A percentile compares a stretch with the other conserved stretches of the same genome.
phyloP scores from a whole-genome alignment of 352 stramenopile genomes.

The Phytophthora hibernalis region DNA sequence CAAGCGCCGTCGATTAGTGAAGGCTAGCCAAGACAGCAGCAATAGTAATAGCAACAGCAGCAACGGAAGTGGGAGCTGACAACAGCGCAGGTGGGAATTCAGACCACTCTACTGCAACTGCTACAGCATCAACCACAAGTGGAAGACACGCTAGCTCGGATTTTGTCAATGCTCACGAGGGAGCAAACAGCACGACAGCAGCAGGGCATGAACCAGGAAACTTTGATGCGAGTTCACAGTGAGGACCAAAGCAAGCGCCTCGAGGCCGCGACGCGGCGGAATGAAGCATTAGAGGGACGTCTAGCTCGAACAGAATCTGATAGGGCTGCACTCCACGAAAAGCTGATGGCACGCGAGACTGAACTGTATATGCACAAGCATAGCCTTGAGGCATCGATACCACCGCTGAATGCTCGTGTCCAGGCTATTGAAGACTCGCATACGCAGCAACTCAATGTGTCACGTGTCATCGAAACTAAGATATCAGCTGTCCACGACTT shows the following conservation, averaged over 20 bases:
- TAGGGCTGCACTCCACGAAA: conserved; percentile 43
- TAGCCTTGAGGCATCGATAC: conserved; percentile 30
- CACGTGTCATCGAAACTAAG: conserved; percentile 59
- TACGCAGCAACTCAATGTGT: conserved; percentile 36
- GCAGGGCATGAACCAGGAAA: conserved; percentile 33
- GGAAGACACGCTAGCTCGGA: conserved; percentile 41
- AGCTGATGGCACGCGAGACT: conserved; percentile 54
- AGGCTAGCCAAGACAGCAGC: conserved; percentile 43
- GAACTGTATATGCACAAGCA: conserved; percentile 51
- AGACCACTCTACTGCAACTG: conserved; percentile 46
- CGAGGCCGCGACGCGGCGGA: conserved; percentile 34
- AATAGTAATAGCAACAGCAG: conserved; percentile 41
- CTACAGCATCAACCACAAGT: conserved; percentile 43
- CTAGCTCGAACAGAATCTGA: conserved; percentile 41
- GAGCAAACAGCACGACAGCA: conserved; percentile 37
- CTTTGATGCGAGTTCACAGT: conserved; percentile 32
- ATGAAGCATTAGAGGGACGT: conserved; percentile 43
- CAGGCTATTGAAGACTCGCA: conserved; percentile 49
- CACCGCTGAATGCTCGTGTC: conserved; percentile 35
- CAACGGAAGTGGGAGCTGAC: conserved; percentile 34
- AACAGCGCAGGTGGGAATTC: conserved; percentile 36
- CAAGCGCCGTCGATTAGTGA: conserved; percentile 41
- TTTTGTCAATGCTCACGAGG: conserved; percentile 42
- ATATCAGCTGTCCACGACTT: conserved; percentile 69
- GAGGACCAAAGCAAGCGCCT: conserved; percentile 44